Percentiles rank a stretch among this genome's conserved stretches.
phyloP scores from a whole-genome alignment of 2,329 filamentous ascomycete genomes.

The Pezicula rhizophila region DNA sequence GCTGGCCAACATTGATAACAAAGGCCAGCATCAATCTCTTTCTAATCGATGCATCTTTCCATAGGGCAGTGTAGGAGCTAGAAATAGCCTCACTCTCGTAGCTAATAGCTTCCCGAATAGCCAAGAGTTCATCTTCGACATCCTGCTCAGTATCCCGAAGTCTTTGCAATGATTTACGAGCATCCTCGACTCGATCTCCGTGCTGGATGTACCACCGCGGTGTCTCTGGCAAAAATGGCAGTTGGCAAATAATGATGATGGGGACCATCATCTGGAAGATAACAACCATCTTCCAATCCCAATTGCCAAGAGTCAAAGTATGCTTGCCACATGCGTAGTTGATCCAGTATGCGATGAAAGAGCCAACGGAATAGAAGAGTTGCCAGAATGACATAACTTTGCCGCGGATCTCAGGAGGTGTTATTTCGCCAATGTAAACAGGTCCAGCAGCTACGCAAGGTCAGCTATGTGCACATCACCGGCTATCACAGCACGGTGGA shows the following conservation, averaged over 20 bases:
- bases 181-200: slow-evolving; percentile 52
- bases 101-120: slow-evolving; percentile 62
- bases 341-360: slow-evolving; percentile 59
- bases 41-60: slow-evolving; percentile 63
- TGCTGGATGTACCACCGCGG: slow-evolving; percentile 64
- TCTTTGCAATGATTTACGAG: slow-evolving; percentile 46
- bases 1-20: slow-evolving; percentile 64
- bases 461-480: slow-evolving; percentile 6
- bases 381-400: slow-evolving; percentile 67
- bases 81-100: slow-evolving; percentile 67
- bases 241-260: slow-evolving; percentile 50
- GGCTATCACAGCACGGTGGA: not conserved
- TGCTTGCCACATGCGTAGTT: slow-evolving; percentile 58
- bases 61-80: slow-evolving; percentile 56
- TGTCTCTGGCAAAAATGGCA: slow-evolving; percentile 62
- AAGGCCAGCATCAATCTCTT: slow-evolving; percentile 61
- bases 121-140: slow-evolving; percentile 59
- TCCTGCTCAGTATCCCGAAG: slow-evolving; percentile 62
- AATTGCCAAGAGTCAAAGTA: slow-evolving; percentile 51
- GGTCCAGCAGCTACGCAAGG: slow-evolving; percentile 49
- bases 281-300: slow-evolving; percentile 69
- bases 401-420: slow-evolving; percentile 58
- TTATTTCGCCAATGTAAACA: slow-evolving; percentile 65
- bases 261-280: slow-evolving; percentile 69
- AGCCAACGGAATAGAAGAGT: slow-evolving; percentile 59